Conservation (phyloP, 768 basidiomycete genomes). For the Leccinum ochraceum region DNA sequence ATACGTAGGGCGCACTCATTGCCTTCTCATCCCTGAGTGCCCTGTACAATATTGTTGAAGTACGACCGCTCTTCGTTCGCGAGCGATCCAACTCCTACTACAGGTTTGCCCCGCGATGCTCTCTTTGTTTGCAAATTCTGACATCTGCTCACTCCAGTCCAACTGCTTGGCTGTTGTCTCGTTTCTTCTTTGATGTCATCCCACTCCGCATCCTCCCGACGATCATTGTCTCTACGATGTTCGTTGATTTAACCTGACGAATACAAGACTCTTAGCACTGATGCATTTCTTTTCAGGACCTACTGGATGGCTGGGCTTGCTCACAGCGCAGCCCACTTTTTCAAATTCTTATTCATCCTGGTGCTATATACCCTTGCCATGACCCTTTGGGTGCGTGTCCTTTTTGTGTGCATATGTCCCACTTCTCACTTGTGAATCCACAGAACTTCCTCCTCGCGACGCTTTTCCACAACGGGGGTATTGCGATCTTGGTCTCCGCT, state of each 20-base stretch:
- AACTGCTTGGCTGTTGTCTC: constrained; percentile 87
- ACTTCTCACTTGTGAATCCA: neutral
- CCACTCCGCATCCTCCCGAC: constrained; percentile 89
- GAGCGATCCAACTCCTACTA: constrained; percentile 88
- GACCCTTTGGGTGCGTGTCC: constrained; percentile 73
- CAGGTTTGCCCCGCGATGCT: constrained; percentile 46
- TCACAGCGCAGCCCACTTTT: constrained; percentile 74
- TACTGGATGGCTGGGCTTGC: constrained; percentile 96
- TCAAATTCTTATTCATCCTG: constrained; percentile 92
- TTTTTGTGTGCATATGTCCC: neutral
- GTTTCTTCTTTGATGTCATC: constrained; percentile 85
- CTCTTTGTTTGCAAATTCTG: neutral
- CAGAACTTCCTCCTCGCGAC: constrained; percentile 91
- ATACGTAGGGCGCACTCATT: constrained; percentile 79
- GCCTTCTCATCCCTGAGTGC: constrained; percentile 92
- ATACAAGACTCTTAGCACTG: constrained; percentile 1
- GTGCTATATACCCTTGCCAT: constrained; percentile 82
- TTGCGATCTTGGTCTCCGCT: constrained; percentile 87
- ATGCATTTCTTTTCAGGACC: constrained; percentile 45
- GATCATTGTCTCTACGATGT: constrained; percentile 84
- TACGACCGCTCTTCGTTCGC: constrained; percentile 84
- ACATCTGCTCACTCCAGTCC: constrained; percentile 50
- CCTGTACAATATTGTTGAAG: constrained; percentile 82
- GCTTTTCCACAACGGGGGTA: constrained; percentile 81
- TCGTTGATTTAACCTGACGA: constrained; percentile 28